Evolutionary conservation across 176 grass and related monocot genomes (phyloP).

Genomic region (Aegilops umbellulata): DNA sequence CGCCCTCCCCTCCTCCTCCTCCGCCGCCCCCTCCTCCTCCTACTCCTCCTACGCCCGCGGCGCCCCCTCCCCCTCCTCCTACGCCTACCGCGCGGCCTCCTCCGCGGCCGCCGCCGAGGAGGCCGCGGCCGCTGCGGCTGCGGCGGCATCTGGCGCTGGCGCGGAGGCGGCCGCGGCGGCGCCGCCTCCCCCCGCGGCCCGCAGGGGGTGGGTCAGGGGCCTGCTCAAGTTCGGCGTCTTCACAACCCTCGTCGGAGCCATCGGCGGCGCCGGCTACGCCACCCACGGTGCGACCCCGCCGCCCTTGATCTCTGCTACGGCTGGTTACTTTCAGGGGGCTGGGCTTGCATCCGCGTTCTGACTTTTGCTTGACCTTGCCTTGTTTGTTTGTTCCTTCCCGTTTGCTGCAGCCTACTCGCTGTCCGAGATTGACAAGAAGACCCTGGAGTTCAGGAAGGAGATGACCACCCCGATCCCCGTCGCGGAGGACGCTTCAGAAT

Average conservation of each 20-base stretch:
- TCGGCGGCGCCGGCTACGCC: conserved; percentile 54
- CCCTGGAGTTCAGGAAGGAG: conserved; percentile 47
- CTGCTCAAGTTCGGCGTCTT: conserved; percentile 60
- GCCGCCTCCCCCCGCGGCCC: conserved; percentile 1
- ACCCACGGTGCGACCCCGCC: conserved; percentile 50
- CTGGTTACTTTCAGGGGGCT: too few species aligned
- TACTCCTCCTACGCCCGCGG: neutral
- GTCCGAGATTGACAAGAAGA: conserved; percentile 55
- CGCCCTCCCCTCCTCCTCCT: neutral
- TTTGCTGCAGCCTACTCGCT: conserved; percentile 55
- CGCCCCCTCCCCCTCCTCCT: neutral
- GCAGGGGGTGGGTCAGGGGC: conserved; percentile 49
- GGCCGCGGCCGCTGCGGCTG: neutral
- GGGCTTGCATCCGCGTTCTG: neutral
- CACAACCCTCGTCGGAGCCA: conserved; percentile 47
- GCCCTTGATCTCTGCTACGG: conserved; percentile 10
- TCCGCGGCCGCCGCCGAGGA: neutral
- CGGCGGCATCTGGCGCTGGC: neutral
- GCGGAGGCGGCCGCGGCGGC: neutral
- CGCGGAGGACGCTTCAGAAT: conserved; percentile 31
- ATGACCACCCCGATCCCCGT: conserved; percentile 7
- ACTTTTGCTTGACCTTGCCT: neutral
- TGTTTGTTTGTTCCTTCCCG: neutral
- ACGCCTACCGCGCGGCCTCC: conserved; percentile 1
- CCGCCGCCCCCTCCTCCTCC: neutral